Evolutionary conservation across 192 early-diverging fungal species (phyloP), one percentile per base, ranked within the genome.

Genomic region (Coemansia asiatica): DNA sequence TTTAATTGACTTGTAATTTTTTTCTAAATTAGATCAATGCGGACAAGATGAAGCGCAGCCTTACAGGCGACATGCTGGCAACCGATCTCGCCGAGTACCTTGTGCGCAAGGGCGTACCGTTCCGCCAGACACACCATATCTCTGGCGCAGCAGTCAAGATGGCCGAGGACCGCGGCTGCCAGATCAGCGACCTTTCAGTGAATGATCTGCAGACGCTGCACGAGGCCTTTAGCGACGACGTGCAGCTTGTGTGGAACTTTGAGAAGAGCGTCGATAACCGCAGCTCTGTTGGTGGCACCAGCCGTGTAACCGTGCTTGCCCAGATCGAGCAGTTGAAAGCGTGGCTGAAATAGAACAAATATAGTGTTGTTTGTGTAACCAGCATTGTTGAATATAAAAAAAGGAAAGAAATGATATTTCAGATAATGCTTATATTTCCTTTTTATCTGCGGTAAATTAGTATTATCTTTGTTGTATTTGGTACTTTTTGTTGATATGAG

Each of bases 41-140:
- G 2, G 90, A 88, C 59, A 92, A 86, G 68, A 99, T 97, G 95
- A 68, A 79, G 75, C 75, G 81, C 21, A 86, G 83, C 36, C 84
- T 99, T 66, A 94, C 90, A 31, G 84, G 82, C 16, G 95, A 97
- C 71, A 96, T 99, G 95, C 86, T 99, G 60, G 97, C 97, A 2
- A 99, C 97, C 0, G 97, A 99, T 78, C 78, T 99, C 13, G 97
- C 97, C 48, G 97, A 99, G 76, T 99, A 99, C 72, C 84, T 99
- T 23, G 97, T 99, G 54, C 90, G 97, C 59, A 97, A 97, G 84
- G 93, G 94, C 28, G 90, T 98, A 54, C 97, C 97, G 8, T 99
- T 99, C 92, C 92, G 97, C 71, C 91, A 96, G 72, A 99, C 97
- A 2, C 97, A 99, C 78, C 95, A 99, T 79, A 94, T 99, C 66